These are phyloP conservation scores for Hirschioporus abietinus DNA, from an alignment of 768 basidiomycete genomes.

Conservation along the genomic window DNA sequence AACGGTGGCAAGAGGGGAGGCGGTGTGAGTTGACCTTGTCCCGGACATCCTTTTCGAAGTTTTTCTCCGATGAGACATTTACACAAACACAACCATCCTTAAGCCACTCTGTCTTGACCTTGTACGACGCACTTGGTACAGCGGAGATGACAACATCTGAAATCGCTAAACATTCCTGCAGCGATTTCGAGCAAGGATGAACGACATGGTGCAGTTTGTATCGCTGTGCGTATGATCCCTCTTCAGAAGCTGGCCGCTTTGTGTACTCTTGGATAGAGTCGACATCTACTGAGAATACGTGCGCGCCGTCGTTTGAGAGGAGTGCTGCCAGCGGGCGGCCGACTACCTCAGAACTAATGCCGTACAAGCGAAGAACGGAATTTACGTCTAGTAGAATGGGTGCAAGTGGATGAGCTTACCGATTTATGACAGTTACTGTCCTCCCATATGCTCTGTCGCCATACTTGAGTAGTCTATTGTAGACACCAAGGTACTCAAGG, in stretches of 20 bases:
- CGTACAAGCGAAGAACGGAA: background rate
- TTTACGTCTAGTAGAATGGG: constrained; percentile 9
- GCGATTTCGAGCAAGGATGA: constrained; percentile 57
- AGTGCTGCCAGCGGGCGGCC: constrained; percentile 95
- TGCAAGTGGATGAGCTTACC: constrained; percentile 38
- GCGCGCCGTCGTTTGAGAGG: constrained; percentile 92
- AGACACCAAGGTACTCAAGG: constrained; percentile 85
- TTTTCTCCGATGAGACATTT: constrained; percentile 93
- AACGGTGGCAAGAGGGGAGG: background rate
- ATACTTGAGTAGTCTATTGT: constrained; percentile 88
- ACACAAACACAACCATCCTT: constrained; percentile 93
- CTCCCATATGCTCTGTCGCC: constrained; percentile 94
- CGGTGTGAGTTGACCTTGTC: constrained; percentile 63
- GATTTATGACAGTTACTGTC: constrained; percentile 91
- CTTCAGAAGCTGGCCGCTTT: constrained; percentile 62
- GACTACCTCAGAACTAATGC: constrained; percentile 90
- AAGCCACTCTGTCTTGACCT: constrained; percentile 81
- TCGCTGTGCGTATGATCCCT: constrained; percentile 35
- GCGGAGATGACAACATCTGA: constrained; percentile 95
- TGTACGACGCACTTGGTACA: constrained; percentile 81
- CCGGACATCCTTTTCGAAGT: constrained; percentile 89
- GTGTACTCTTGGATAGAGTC: constrained; percentile 98
- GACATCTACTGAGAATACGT: constrained; percentile 93
- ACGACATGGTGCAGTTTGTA: constrained; percentile 86
- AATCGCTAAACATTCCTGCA: constrained; percentile 75